Conservation (phyloP, 306 rosid genomes). For the Vigna mungo region DNA sequence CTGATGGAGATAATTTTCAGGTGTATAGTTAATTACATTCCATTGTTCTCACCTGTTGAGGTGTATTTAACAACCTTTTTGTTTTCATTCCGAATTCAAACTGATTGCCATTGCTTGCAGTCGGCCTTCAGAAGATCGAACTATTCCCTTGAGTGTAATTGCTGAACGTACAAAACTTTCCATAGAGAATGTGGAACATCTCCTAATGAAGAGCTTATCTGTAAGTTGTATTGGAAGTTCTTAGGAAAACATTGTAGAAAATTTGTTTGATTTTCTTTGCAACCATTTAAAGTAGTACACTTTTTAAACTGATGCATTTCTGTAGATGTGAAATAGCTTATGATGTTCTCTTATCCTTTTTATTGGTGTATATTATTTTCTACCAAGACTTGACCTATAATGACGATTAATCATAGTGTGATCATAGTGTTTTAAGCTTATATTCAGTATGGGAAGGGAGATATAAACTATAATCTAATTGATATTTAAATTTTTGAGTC, state of each 20-base stretch:
- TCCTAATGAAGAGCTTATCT: conserved; percentile 96
- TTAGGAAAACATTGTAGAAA: not conserved
- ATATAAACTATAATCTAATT: not conserved
- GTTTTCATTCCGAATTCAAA: conserved; percentile 6
- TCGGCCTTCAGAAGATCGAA: conserved; percentile 95
- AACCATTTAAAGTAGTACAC: conserved; percentile 9
- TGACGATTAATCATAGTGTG: not conserved
- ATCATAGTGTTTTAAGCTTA: not conserved
- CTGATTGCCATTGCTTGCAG: conserved; percentile 61
- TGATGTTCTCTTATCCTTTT: not conserved
- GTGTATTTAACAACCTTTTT: not conserved
- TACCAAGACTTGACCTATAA: not conserved
- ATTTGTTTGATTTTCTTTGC: conserved; percentile 16
- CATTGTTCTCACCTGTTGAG: conserved; percentile 3
- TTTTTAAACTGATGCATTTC: not conserved
- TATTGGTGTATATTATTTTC: conserved; percentile 1
- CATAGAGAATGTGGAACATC: conserved; percentile 95
- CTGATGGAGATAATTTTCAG: conserved; percentile 99
- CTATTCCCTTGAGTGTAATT: conserved; percentile 89
- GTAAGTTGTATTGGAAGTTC: conserved; percentile 61
- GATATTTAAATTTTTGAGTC: conserved; percentile 14
- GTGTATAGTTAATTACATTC: conserved; percentile 48
- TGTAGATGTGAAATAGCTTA: not conserved
- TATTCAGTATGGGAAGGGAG: conserved; percentile 5
- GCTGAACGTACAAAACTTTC: conserved; percentile 96